Conservation (phyloP, 176 grass and related monocot genomes). For the Oryza brachyantha region DNA sequence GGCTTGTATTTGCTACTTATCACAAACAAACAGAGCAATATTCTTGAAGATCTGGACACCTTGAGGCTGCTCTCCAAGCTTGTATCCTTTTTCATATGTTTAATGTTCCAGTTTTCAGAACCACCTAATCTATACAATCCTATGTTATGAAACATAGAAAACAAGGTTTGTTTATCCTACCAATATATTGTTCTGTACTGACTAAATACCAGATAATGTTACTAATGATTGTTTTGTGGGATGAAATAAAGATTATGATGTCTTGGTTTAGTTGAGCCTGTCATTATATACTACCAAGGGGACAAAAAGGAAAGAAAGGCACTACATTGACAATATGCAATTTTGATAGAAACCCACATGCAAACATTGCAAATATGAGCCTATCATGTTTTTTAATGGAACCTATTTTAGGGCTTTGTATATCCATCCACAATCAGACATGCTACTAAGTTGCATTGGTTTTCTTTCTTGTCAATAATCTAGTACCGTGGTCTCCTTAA, state of each 20-base stretch:
- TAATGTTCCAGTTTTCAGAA: neutral
- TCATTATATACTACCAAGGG: neutral
- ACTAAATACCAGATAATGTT: conserved; percentile 3
- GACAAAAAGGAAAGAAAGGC: neutral
- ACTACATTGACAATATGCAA: neutral
- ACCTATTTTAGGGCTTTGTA: neutral
- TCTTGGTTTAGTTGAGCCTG: neutral
- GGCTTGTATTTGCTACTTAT: conserved; percentile 79
- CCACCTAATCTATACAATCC: neutral
- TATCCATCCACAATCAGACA: neutral
- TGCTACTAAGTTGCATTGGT: neutral
- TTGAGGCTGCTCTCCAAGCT: conserved; percentile 81
- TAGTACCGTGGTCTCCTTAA: conserved; percentile 41
- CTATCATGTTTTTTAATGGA: neutral
- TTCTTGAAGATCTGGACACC: conserved; percentile 89
- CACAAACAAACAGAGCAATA: conserved; percentile 93
- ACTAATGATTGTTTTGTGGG: neutral
- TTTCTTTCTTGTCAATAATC: conserved; percentile 3
- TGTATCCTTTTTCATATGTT: conserved; percentile 51
- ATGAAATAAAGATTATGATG: neutral
- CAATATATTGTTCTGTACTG: neutral
- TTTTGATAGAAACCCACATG: neutral
- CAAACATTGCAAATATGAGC: neutral
- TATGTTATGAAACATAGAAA: neutral
- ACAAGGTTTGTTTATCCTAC: no score